Base-by-base conservation (phyloP, 768 basidiomycete species). In the Lactifluus piperatus region DNA sequence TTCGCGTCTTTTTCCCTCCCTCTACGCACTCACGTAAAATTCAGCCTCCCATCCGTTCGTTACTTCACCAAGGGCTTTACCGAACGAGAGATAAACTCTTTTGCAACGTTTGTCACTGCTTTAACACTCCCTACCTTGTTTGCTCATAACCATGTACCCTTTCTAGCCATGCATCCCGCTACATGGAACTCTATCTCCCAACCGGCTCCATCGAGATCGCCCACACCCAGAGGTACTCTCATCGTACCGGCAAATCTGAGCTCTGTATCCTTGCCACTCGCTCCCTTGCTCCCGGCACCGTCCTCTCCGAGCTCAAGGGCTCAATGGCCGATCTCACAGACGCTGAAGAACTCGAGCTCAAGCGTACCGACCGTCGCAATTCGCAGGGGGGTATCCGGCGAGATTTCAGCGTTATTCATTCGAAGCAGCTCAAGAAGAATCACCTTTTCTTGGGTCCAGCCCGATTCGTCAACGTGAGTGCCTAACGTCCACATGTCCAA, bases 401-500 rank as follows among this genome's bases (percentile, higher is more conserved):
- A 67, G 91, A 93, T 70, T 93, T 93, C 69, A 91, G 88, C 70
- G 91, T 93, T 67, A 91, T 93, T 54, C 90, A 92, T 71, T 91
- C 89, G 34, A 88, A 86, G 68, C 88, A 89, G 71, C 86, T 90
- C 81, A 92, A 92, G 77, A 90, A 89, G 73, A 93, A 91, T 67
- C 89, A 92, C 74, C 77, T 93, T 68, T 92, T 93, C 75, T 76
- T 93, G 69, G 91, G 91, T 10, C 91, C 91, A 51, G 91, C 91
- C 73, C 86, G 91, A 68, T 93, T 93, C 74, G 91, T 93, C 62
- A 93, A 93, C 70, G 91, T 92, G 72, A 79, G 88, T 74, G 48
- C 39, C 51, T 52, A 27, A 55, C 22, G 24, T 36, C 43, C 34
- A 34, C 54, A 47, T 58, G 43, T 45, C n/a, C 39, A 49, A 47